Evolutionary conservation across 164 flowering plant genomes (phyloP).

Genomic region (Stephania japonica): DNA sequence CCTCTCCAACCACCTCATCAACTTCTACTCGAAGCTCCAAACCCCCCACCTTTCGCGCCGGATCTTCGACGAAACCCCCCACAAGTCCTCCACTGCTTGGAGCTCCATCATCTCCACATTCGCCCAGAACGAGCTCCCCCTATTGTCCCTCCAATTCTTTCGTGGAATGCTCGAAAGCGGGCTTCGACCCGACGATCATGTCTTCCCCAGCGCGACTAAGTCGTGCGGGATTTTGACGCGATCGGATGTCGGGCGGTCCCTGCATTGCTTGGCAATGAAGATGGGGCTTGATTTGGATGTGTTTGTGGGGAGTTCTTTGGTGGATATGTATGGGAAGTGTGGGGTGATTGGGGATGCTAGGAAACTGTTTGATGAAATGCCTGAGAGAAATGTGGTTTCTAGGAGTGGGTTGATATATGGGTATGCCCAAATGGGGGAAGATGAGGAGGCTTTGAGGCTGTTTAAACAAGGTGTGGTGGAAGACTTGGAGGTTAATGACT

Average conservation of each 20-base stretch:
- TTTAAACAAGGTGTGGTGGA: constrained; percentile 55
- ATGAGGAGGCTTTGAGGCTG: constrained; percentile 68
- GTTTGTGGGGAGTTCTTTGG: constrained; percentile 75
- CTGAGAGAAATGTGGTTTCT: constrained; percentile 81
- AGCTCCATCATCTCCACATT: constrained; percentile 72
- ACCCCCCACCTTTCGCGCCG: constrained; percentile 46
- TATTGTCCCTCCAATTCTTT: constrained; percentile 47
- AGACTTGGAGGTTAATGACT: constrained; percentile 72
- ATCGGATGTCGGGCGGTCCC: constrained; percentile 37
- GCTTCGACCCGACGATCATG: constrained; percentile 54
- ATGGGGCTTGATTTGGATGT: constrained; percentile 58
- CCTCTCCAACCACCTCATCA: constrained; percentile 64
- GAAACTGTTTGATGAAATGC: constrained; percentile 76
- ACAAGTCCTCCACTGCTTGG: constrained; percentile 58
- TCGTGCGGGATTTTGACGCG: constrained; percentile 47
- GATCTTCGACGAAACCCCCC: constrained; percentile 49
- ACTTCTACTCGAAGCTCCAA: constrained; percentile 77
- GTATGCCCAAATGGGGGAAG: constrained; percentile 61
- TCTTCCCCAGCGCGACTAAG: constrained; percentile 59
- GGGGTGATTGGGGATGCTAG: constrained; percentile 50
- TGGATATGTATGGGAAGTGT: constrained; percentile 88
- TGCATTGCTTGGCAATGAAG: constrained; percentile 56
- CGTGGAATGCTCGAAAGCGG: constrained; percentile 40
- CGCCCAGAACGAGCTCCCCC: constrained; percentile 80
- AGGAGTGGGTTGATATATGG: constrained; percentile 95